Percentiles rank a stretch among this genome's conserved stretches.
Conservation (phyloP, 805 yeast species). For the Sporopachydermia lactativora region DNA sequence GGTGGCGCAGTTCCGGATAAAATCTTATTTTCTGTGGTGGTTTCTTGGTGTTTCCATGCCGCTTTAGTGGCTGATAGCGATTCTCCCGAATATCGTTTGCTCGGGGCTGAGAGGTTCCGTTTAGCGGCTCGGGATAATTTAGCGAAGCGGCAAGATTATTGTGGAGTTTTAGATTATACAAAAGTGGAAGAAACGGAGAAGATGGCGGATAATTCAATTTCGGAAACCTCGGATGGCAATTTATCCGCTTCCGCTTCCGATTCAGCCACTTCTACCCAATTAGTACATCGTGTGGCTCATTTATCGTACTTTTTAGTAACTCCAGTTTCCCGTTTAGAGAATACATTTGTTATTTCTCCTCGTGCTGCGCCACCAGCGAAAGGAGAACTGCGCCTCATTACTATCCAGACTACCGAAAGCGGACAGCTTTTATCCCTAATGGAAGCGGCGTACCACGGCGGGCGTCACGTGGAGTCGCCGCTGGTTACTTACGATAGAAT, state of each 20-base stretch:
- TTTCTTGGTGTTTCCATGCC: slow-evolving; percentile 82
- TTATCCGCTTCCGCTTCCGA: no score
- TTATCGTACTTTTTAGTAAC: slow-evolving; percentile 51
- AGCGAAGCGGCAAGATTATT: slow-evolving; percentile 33
- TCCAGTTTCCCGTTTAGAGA: slow-evolving; percentile 41
- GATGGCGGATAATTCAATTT: slow-evolving; percentile 5
- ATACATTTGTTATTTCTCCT: slow-evolving; percentile 51
- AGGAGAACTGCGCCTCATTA: slow-evolving; percentile 28
- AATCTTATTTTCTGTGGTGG: slow-evolving; percentile 34
- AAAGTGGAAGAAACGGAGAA: slow-evolving; percentile 5
- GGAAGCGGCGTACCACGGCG: slow-evolving; percentile 40
- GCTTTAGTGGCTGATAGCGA: slow-evolving; percentile 73
- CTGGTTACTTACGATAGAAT: slow-evolving; percentile 33
- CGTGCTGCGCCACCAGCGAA: slow-evolving; percentile 29
- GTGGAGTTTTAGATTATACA: slow-evolving; percentile 23
- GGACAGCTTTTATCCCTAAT: slow-evolving; percentile 38
- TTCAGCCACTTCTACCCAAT: no score
- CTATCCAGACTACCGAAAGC: slow-evolving; percentile 24
- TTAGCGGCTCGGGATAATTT: slow-evolving; percentile 51
- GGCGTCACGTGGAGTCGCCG: slow-evolving; percentile 35
- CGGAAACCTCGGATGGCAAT: no score
- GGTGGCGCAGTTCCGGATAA: slow-evolving; percentile 16
- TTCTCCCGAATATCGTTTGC: slow-evolving; percentile 44
- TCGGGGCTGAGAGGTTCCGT: slow-evolving; percentile 54
- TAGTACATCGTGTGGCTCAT: no score